Conservation (phyloP, 163 green algal genomes). For the Scenedesmus sp. region DNA sequence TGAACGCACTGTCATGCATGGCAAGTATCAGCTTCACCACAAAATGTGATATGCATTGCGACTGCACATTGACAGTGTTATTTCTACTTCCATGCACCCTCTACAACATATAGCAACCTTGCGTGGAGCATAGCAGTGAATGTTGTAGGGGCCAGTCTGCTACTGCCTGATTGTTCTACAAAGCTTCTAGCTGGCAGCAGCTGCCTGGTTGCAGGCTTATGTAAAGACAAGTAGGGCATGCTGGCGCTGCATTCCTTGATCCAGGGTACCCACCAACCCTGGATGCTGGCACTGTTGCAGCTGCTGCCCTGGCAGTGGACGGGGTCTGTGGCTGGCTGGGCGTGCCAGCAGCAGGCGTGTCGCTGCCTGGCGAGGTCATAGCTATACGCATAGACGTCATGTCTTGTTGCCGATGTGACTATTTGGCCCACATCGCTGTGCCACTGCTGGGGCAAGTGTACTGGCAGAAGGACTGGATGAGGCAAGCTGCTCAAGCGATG, state of each 20-base stretch:
- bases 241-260: neutral
- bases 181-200: neutral
- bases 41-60: neutral
- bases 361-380: neutral
- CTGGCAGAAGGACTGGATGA: neutral
- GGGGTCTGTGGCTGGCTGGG: slow-evolving; percentile 38
- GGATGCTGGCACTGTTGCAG: slow-evolving; percentile 36
- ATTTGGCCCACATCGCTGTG: neutral
- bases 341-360: slow-evolving; percentile 2
- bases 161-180: neutral
- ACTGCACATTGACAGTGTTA: neutral
- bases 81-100: neutral
- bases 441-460: slow-evolving; percentile 1
- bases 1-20: neutral
- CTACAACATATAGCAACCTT: neutral
- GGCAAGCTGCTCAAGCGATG: neutral
- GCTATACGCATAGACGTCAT: slow-evolving; percentile 1
- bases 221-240: neutral
- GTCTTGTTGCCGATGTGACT: neutral
- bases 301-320: slow-evolving; percentile 21
- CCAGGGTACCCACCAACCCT: slow-evolving; percentile 18
- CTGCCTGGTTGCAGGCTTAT: neutral
- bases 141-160: too few species aligned
- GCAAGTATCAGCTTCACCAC: neutral
- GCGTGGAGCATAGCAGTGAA: neutral